These are phyloP conservation scores for Ustilago hordei DNA, from an alignment of 1,284 basidiomycete genomes.

Conservation along the genomic window DNA sequence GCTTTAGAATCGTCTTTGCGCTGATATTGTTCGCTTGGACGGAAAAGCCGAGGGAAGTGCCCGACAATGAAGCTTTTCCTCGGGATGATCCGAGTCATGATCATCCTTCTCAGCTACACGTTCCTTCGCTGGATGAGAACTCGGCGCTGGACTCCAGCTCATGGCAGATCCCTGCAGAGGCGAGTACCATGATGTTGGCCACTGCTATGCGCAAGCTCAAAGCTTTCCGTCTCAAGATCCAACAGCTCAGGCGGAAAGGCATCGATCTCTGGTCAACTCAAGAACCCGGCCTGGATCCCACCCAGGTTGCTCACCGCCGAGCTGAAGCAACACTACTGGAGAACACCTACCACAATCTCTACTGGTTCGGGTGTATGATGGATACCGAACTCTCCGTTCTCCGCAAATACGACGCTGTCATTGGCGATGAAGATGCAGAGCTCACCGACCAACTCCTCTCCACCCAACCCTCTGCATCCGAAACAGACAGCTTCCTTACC, in stretches of 20 bases:
- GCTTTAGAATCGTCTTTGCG: conserved; percentile 44
- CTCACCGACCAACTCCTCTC: conserved; percentile 31
- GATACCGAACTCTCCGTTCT: conserved; percentile 40
- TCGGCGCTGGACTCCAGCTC: conserved; percentile 37
- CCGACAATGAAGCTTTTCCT: conserved; percentile 27
- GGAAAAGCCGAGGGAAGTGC: conserved; percentile 43
- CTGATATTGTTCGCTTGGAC: conserved; percentile 52
- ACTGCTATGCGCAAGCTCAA: conserved; percentile 46
- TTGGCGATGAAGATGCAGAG: conserved; percentile 44
- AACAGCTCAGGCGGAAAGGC: conserved; percentile 35
- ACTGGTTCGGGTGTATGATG: conserved; percentile 45
- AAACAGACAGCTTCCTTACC: not conserved
- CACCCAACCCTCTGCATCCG: conserved; percentile 9
- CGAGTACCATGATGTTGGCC: conserved; percentile 48
- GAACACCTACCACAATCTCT: conserved; percentile 43
- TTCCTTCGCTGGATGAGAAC: conserved; percentile 46
- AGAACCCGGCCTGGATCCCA: conserved; percentile 20
- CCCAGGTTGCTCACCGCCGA: conserved; percentile 17
- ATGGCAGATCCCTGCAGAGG: conserved; percentile 42
- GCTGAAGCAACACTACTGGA: conserved; percentile 36
- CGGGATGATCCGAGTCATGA: conserved; percentile 15
- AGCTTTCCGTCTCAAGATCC: conserved; percentile 39
- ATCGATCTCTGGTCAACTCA: conserved; percentile 38
- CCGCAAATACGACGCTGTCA: conserved; percentile 41
- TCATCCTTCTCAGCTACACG: conserved; percentile 20